These are phyloP conservation scores for Polygonum maritimum DNA, from an alignment of 148 eudicot genomes.

Conservation along the genomic window DNA sequence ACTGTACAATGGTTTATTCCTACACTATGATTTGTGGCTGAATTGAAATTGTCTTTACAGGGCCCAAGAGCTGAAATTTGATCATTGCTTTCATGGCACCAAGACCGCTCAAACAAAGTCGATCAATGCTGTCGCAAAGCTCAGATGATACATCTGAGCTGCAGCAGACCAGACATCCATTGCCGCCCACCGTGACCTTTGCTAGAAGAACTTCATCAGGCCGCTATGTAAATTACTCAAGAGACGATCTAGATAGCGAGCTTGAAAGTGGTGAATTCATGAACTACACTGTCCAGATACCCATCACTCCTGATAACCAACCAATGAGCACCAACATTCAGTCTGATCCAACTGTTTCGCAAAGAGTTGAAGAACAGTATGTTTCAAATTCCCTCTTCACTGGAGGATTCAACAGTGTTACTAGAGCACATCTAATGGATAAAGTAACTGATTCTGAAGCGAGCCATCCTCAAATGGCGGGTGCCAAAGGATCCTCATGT, in stretches of 20 bases:
- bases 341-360: constrained; percentile 45
- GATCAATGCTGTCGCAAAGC: constrained; percentile 38
- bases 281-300: constrained; percentile 62
- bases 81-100: constrained; percentile 37
- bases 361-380: constrained; percentile 76
- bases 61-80: constrained; percentile 1
- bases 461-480: constrained; percentile 81
- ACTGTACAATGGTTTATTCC: neutral
- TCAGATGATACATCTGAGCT: constrained; percentile 40
- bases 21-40: neutral
- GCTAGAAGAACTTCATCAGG: constrained; percentile 68
- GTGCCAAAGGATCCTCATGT: constrained; percentile 79
- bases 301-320: constrained; percentile 80
- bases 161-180: constrained; percentile 45
- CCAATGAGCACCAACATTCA: constrained; percentile 27
- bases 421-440: constrained; percentile 89
- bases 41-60: constrained; percentile 10
- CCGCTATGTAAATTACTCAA: constrained; percentile 49
- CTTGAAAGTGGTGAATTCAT: constrained; percentile 38
- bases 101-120: constrained; percentile 55
- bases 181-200: constrained; percentile 54
- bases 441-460: constrained; percentile 72
- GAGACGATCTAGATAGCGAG: constrained; percentile 83
- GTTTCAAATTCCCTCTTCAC: constrained; percentile 77
- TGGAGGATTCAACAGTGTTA: constrained; percentile 63